phyloP scores from a whole-genome alignment of 805 yeast species.

The Cyberlindnera euphorbiiphila region DNA sequence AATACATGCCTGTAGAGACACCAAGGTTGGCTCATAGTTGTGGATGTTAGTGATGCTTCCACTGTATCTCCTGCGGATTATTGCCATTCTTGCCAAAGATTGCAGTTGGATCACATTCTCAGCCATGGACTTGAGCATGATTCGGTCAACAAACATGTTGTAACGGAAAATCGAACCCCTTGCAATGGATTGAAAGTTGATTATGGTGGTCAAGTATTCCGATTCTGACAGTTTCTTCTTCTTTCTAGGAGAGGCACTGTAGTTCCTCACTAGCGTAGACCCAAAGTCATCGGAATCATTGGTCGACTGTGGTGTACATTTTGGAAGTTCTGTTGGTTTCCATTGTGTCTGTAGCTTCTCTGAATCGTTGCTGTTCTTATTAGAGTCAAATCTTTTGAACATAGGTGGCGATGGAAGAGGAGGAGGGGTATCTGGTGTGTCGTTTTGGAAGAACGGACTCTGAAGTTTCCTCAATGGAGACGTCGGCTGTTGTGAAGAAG shows the following conservation, averaged over 20 bases:
- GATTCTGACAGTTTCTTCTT: slow-evolving; percentile 18
- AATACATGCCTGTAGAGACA: slow-evolving; percentile 33
- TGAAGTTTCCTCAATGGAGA: slow-evolving; percentile 10
- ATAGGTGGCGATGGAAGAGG: slow-evolving; percentile 8
- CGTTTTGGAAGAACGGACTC: slow-evolving; percentile 22
- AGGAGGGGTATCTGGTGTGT: slow-evolving; percentile 2
- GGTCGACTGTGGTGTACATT: slow-evolving; percentile 1
- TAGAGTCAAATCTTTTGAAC: slow-evolving; percentile 7
- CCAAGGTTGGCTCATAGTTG: slow-evolving; percentile 23
- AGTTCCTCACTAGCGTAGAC: slow-evolving; percentile 10
- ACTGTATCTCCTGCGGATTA: slow-evolving; percentile 26
- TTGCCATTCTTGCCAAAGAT: slow-evolving; percentile 47
- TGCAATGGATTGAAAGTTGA: slow-evolving; percentile 61
- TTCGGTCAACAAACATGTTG: slow-evolving; percentile 55
- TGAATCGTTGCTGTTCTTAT: not conserved
- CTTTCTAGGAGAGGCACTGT: slow-evolving; percentile 24
- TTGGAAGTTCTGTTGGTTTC: slow-evolving; percentile 2
- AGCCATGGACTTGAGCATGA: slow-evolving; percentile 55
- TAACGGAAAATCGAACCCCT: slow-evolving; percentile 69
- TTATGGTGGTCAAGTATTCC: slow-evolving; percentile 31
- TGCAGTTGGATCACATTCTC: slow-evolving; percentile 48
- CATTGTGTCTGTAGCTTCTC: not conserved
- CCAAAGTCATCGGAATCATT: slow-evolving; percentile 11
- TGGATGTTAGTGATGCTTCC: slow-evolving; percentile 28
- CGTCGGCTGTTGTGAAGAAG: slow-evolving; percentile 3